These are phyloP conservation scores for Neofusicoccum sp. DNA, from an alignment of 2,329 filamentous ascomycete species.

Conservation along the genomic window DNA sequence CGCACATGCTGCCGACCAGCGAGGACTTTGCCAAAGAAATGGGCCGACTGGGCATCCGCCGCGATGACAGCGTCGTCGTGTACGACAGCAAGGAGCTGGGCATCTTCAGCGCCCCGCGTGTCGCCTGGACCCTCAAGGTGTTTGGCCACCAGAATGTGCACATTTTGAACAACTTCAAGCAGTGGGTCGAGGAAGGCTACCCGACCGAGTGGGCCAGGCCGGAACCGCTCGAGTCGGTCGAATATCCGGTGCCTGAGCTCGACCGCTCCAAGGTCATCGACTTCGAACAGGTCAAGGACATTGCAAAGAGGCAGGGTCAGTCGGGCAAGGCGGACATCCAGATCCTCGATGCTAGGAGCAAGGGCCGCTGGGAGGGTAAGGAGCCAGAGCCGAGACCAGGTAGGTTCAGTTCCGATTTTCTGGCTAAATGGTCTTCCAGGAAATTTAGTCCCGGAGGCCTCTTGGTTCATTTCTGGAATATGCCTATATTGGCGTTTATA, in stretches of 20 bases:
- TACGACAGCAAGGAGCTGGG: conserved; percentile 91
- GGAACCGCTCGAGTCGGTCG: conserved; percentile 44
- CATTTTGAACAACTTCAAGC: conserved; percentile 89
- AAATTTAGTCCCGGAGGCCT: too few species aligned
- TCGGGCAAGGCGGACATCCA: conserved; percentile 81
- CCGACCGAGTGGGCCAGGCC: conserved; percentile 77
- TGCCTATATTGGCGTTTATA: background rate
- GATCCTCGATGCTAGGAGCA: conserved; percentile 81
- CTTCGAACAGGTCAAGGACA: conserved; percentile 79
- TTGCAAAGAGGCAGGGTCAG: conserved; percentile 74
- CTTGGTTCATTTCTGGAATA: background rate
- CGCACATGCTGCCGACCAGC: conserved; percentile 89
- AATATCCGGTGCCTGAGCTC: conserved; percentile 45
- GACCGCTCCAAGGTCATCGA: conserved; percentile 65
- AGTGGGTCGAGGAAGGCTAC: conserved; percentile 84
- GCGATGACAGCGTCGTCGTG: conserved; percentile 87
- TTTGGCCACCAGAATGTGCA: conserved; percentile 91
- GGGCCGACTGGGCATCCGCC: conserved; percentile 80
- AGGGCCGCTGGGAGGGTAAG: conserved; percentile 75
- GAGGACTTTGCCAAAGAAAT: conserved; percentile 83
- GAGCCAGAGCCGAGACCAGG: conserved; percentile 85
- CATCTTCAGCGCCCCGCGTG: conserved; percentile 89
- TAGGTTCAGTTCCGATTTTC: conserved; percentile 49
- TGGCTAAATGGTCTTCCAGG: background rate
- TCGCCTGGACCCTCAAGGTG: conserved; percentile 86